Evolutionary conservation across 305 asterid species (phyloP).

Genomic region (Fraxinus velutina): DNA sequence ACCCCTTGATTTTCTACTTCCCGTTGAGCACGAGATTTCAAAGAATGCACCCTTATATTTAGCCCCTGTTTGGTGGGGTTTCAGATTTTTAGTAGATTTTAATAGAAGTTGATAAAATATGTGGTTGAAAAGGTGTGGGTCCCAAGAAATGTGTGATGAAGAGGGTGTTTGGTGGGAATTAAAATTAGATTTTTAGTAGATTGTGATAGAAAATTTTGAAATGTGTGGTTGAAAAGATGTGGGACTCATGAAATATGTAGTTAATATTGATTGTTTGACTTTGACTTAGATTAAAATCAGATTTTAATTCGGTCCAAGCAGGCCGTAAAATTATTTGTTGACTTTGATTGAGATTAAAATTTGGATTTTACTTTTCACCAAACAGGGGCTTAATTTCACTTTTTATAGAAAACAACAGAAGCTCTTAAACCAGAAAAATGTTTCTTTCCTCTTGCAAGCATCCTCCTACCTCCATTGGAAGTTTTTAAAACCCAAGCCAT

Average conservation of each 20-base stretch:
- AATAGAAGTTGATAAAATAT: too few relatives aligned
- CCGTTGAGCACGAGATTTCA: background rate
- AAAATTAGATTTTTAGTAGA: too few relatives aligned
- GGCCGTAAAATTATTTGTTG: background rate
- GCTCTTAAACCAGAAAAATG: background rate
- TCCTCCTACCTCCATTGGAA: background rate
- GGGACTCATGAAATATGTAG: too few relatives aligned
- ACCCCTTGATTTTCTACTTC: background rate
- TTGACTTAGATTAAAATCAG: too few relatives aligned
- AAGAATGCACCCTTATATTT: background rate
- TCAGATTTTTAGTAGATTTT: background rate
- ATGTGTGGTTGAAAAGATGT: too few relatives aligned
- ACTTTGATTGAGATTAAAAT: background rate
- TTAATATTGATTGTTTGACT: too few relatives aligned
- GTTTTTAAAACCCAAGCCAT: background rate
- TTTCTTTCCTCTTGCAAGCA: background rate
- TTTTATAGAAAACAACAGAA: background rate
- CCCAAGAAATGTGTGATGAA: background rate
- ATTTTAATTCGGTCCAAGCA: too few relatives aligned
- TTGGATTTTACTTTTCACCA: background rate
- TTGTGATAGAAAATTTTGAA: too few relatives aligned
- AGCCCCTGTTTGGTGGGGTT: background rate
- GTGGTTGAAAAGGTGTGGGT: background rate
- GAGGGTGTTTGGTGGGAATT: too few relatives aligned
- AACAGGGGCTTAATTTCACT: background rate